Evolutionary conservation across 495 filamentous ascomycete genomes (phyloP).

Genomic region (Neurospora africana): DNA sequence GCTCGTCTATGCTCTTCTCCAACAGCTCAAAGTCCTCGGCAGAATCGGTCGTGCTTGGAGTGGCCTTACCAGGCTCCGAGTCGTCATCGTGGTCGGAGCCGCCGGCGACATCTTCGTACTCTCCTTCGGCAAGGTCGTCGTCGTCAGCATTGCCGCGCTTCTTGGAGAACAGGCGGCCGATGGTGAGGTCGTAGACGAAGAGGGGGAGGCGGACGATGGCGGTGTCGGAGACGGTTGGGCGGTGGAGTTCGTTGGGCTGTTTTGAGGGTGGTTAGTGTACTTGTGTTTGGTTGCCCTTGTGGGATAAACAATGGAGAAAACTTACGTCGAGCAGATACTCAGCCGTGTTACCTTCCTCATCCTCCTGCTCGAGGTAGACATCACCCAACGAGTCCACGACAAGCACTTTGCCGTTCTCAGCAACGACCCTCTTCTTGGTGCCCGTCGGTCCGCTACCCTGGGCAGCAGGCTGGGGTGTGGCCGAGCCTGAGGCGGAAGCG

Average conservation of each 20-base stretch:
- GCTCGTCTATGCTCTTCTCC: constrained; percentile 39
- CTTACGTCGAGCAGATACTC: constrained; percentile 78
- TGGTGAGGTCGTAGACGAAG: constrained; percentile 49
- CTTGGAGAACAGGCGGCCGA: constrained; percentile 42
- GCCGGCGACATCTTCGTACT: constrained; percentile 21
- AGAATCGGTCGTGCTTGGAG: constrained; percentile 35
- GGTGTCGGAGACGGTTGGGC: constrained; percentile 59
- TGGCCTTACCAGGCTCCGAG: constrained; percentile 26
- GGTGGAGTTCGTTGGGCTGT: constrained; percentile 52
- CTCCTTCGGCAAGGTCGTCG: constrained; percentile 19
- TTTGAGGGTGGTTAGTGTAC: background rate
- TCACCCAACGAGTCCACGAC: constrained; percentile 87
- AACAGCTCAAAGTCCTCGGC: constrained; percentile 47
- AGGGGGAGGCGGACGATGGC: constrained; percentile 56
- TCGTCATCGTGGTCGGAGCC: constrained; percentile 28
- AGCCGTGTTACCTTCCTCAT: constrained; percentile 69
- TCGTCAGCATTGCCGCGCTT: constrained; percentile 22
- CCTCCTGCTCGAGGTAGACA: constrained; percentile 83
- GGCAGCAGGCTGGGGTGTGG: constrained; percentile 19
- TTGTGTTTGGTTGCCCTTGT: background rate
- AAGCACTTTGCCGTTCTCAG: constrained; percentile 88
- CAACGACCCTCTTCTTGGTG: constrained; percentile 70
- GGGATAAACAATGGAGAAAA: constrained; percentile 6
- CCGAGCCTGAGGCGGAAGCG: constrained; percentile 15
- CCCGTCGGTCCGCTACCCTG: constrained; percentile 44